Conservation (phyloP, 768 basidiomycete species). For the Leccinum barrowsii region DNA sequence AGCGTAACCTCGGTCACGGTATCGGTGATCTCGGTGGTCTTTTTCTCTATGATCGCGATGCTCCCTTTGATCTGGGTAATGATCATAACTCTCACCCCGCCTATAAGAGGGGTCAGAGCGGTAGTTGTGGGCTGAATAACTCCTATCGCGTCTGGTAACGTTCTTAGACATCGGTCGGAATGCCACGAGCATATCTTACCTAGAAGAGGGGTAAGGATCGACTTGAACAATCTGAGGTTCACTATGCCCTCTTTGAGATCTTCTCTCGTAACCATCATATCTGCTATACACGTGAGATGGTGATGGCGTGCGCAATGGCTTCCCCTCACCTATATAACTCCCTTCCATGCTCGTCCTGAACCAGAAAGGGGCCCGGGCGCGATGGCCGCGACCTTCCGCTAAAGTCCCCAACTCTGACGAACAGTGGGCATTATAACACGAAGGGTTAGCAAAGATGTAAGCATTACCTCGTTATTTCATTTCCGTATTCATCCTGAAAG, state of each 20-base stretch:
- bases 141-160: constrained; percentile 21
- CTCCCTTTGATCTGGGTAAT: constrained; percentile 21
- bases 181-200: constrained; percentile 14
- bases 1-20: constrained; percentile 19
- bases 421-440: not conserved
- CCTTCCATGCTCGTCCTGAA: constrained; percentile 56
- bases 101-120: constrained; percentile 25
- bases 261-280: constrained; percentile 26
- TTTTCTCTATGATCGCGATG: constrained; percentile 21
- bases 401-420: constrained; percentile 52
- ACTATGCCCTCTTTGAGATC: constrained; percentile 18
- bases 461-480: constrained; percentile 57
- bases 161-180: constrained; percentile 8
- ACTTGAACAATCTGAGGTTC: constrained; percentile 27
- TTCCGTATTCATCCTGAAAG: constrained; percentile 63
- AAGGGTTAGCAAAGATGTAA: not conserved
- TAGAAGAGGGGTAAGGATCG: constrained; percentile 20
- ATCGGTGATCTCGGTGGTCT: constrained; percentile 18
- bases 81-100: constrained; percentile 15
- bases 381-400: constrained; percentile 24
- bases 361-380: constrained; percentile 44
- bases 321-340: constrained; percentile 52
- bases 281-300: constrained; percentile 13
- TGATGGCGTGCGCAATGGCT: not conserved
- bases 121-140: constrained; percentile 21